Conservation (phyloP, 495 filamentous ascomycete species). For the Cercophora samala region DNA sequence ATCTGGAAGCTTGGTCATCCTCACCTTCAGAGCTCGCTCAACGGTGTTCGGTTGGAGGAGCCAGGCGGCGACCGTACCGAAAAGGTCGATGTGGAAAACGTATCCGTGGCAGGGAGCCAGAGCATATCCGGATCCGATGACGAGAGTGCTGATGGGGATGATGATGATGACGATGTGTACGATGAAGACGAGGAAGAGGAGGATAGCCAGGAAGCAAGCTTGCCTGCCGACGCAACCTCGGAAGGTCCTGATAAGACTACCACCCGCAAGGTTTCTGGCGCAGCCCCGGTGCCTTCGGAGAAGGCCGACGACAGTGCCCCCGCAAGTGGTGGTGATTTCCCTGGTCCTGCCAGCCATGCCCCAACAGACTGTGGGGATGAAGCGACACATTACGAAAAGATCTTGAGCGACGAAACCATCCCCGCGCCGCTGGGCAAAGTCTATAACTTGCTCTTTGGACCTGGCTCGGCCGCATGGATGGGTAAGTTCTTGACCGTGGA, state of each 20-base stretch:
- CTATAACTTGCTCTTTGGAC: slow-evolving; percentile 82
- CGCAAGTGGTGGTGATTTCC: slow-evolving; percentile 66
- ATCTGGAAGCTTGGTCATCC: slow-evolving; percentile 98
- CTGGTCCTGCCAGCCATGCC: slow-evolving; percentile 77
- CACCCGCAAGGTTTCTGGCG: slow-evolving; percentile 64
- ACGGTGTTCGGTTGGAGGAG: slow-evolving; percentile 76
- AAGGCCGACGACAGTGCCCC: slow-evolving; percentile 55
- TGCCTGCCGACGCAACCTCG: slow-evolving; percentile 55
- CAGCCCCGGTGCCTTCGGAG: slow-evolving; percentile 52
- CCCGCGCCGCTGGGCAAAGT: slow-evolving; percentile 88
- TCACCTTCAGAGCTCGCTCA: slow-evolving; percentile 78
- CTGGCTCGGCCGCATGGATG: slow-evolving; percentile 73
- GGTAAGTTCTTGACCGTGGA: slow-evolving; percentile 79
- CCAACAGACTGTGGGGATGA: slow-evolving; percentile 80
- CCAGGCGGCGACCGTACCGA: slow-evolving; percentile 86
- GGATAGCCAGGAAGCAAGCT: slow-evolving; percentile 55
- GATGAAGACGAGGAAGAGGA: slow-evolving; percentile 73
- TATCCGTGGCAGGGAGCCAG: slow-evolving; percentile 32
- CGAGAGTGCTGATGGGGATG: slow-evolving; percentile 61
- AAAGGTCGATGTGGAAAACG: slow-evolving; percentile 59
- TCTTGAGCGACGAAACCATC: slow-evolving; percentile 80
- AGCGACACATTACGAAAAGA: slow-evolving; percentile 75
- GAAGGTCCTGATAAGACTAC: slow-evolving; percentile 58
- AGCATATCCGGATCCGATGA: slow-evolving; percentile 58
- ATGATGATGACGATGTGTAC: slow-evolving; percentile 61